Evolutionary conservation across 352 stramenopile species (phyloP).

Genomic region (Phytophthora rubi): DNA sequence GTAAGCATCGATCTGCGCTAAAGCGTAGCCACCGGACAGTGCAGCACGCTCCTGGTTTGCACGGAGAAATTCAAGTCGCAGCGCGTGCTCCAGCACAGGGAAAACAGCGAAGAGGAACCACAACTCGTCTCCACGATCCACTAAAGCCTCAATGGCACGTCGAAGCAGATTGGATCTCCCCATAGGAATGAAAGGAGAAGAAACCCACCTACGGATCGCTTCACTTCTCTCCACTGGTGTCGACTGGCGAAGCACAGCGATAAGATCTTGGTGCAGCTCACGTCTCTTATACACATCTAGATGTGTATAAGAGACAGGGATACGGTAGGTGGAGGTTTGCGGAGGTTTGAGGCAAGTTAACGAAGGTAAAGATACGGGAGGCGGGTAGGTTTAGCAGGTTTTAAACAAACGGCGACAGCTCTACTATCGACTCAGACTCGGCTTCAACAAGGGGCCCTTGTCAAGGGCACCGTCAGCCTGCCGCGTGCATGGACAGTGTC

Average conservation of each 20-base stretch:
- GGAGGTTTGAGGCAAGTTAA: too few species aligned
- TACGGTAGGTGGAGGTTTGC: too few species aligned
- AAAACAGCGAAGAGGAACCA: constrained; percentile 66
- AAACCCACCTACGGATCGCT: constrained; percentile 18
- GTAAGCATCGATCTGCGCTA: constrained; percentile 71
- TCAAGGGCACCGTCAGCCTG: too few species aligned
- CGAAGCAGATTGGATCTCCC: constrained; percentile 45
- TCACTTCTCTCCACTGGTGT: neutral
- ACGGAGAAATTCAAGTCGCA: constrained; percentile 65
- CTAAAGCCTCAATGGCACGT: constrained; percentile 36
- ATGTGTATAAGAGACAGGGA: too few species aligned
- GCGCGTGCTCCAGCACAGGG: constrained; percentile 69
- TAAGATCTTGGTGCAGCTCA: constrained; percentile 6
- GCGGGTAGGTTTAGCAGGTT: too few species aligned
- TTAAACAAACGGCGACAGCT: too few species aligned
- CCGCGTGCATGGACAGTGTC: too few species aligned
- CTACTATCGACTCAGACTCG: too few species aligned
- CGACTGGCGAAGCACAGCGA: constrained; percentile 17
- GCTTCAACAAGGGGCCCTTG: neutral
- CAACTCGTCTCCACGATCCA: constrained; percentile 46
- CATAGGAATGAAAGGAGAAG: constrained; percentile 45
- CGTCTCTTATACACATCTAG: too few species aligned
- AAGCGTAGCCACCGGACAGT: constrained; percentile 45
- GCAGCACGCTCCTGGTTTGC: constrained; percentile 41
- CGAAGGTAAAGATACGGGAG: too few species aligned